These are phyloP conservation scores for Naganishia antarctica DNA, from an alignment of 768 basidiomycete species.

Conservation along the genomic window DNA sequence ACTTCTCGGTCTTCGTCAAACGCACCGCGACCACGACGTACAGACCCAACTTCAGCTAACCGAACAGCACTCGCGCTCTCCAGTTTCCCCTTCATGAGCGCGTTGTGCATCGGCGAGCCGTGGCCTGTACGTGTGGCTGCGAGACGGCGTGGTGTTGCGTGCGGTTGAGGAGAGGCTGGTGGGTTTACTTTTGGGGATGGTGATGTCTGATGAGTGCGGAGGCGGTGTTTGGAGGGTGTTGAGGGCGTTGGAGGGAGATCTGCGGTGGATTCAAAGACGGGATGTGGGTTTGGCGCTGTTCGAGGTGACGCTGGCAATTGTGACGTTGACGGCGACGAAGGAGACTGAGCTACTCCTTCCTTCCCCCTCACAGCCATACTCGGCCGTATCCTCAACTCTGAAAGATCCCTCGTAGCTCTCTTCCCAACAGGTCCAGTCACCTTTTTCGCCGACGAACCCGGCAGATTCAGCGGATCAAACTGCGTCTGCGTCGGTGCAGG, in stretches of 20 bases:
- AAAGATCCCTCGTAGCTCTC: slow-evolving; percentile 6
- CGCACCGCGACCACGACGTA: too few species aligned
- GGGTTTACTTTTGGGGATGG: background rate
- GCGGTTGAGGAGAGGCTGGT: too few species aligned
- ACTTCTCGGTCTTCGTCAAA: background rate
- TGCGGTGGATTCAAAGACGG: background rate
- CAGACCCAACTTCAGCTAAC: too few species aligned
- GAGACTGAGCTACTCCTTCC: too few species aligned
- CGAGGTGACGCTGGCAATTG: background rate
- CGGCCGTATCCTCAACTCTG: background rate
- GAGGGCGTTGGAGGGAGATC: background rate
- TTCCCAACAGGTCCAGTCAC: background rate
- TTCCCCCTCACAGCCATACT: background rate
- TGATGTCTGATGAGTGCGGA: background rate
- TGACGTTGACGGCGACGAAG: background rate
- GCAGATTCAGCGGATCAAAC: slow-evolving; percentile 14
- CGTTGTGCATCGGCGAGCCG: slow-evolving; percentile 12
- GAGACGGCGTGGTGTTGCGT: background rate
- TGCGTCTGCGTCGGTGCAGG: background rate
- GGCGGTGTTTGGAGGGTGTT: slow-evolving; percentile 15
- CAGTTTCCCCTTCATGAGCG: slow-evolving; percentile 5
- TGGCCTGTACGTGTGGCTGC: slow-evolving; percentile 8
- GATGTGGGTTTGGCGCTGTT: background rate
- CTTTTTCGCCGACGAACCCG: slow-evolving; percentile 13
- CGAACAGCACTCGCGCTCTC: slow-evolving; percentile 2